Percentiles rank a stretch among this genome's conserved stretches.
phyloP scores from a whole-genome alignment of 148 eudicot genomes.

The Gaultheria prostrata region DNA sequence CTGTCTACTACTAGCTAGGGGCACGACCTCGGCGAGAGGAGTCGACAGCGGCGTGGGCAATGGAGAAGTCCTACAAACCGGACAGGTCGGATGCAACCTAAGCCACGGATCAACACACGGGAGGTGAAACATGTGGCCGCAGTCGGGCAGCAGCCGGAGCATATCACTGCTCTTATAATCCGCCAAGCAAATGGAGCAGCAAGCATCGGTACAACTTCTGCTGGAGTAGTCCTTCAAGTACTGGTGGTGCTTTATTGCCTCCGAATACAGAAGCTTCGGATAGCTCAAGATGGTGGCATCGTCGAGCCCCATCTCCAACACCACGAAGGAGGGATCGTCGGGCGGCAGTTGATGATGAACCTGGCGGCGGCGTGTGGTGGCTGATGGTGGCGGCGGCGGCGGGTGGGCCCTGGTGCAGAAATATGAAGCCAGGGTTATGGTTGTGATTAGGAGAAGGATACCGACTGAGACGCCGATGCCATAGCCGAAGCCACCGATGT shows the following conservation, averaged over 20 bases:
- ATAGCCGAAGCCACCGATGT: slow-evolving; percentile 67
- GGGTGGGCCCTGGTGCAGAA: slow-evolving; percentile 57
- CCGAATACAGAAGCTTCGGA: slow-evolving; percentile 65
- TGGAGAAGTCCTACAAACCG: slow-evolving; percentile 86
- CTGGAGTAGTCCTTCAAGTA: slow-evolving; percentile 41
- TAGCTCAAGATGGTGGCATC: slow-evolving; percentile 66
- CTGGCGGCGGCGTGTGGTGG: background rate
- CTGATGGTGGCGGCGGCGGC: background rate
- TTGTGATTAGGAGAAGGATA: slow-evolving; percentile 70
- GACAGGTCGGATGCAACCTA: slow-evolving; percentile 72
- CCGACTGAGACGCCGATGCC: slow-evolving; percentile 87
- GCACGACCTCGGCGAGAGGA: slow-evolving; percentile 75
- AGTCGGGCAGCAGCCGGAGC: slow-evolving; percentile 61
- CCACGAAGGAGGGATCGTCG: slow-evolving; percentile 8
- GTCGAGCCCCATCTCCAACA: slow-evolving; percentile 65
- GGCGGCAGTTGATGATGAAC: too few species aligned
- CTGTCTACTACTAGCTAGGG: slow-evolving; percentile 33
- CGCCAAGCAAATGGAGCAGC: slow-evolving; percentile 79
- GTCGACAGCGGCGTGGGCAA: slow-evolving; percentile 74
- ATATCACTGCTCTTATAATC: slow-evolving; percentile 65
- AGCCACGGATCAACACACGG: slow-evolving; percentile 90
- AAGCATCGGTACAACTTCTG: background rate
- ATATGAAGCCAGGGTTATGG: slow-evolving; percentile 79
- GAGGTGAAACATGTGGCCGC: slow-evolving; percentile 78
- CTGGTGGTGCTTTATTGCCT: slow-evolving; percentile 27